Evolutionary conservation across 106 monocot genomes (phyloP), one percentile per base, ranked within the genome.

Genomic region (Dendrobium catenatum): DNA sequence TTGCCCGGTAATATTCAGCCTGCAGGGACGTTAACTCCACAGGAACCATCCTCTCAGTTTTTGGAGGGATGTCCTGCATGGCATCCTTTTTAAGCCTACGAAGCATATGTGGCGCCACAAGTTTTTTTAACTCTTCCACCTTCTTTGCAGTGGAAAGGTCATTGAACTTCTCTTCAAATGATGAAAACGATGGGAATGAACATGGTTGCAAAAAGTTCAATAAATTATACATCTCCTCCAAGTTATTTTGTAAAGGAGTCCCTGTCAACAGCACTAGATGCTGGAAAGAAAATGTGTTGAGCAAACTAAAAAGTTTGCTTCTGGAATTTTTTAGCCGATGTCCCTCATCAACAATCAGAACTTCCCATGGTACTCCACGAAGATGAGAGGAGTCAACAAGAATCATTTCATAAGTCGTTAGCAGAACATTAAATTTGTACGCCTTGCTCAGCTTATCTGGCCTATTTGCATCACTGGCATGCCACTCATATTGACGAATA

Each of bases 51-150:
- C 89, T 88, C 80, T 98, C 98, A 80, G 94, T 95, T 82, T 98
- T 98, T 5, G 98, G 98, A 67, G 98, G 98, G 66, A 98, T 95
- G 87, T 98, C 93, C 74, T 93, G 89, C 98, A 98, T 95, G 5
- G 95, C 91, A 87, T 98, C 98, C 74, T 89, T 98, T 79, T 98
- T 98, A 20, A 98, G 88, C 79, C 98, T 83, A 42, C 98, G 78
- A 78, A 98, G 91, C 98, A 98, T 98, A 79, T 95, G 95, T 54
- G 98, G 94, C 31, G 95, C 86, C 77, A 98, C 98, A 83, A 98
- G 89, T 67, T 98, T 98, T 81, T 98, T 98, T 77, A 98, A 80
- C 83, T 98, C 95, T 31, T 98, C 95, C 10, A 98, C 98, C 64
- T 91, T 98, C 80, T 95, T 94, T 44, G 98, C 83, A 55, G 88